Percentiles rank a stretch among this genome's conserved stretches.
Evolutionary conservation across 768 basidiomycete species (phyloP).

Genomic region (Mycena rebaudengoi): DNA sequence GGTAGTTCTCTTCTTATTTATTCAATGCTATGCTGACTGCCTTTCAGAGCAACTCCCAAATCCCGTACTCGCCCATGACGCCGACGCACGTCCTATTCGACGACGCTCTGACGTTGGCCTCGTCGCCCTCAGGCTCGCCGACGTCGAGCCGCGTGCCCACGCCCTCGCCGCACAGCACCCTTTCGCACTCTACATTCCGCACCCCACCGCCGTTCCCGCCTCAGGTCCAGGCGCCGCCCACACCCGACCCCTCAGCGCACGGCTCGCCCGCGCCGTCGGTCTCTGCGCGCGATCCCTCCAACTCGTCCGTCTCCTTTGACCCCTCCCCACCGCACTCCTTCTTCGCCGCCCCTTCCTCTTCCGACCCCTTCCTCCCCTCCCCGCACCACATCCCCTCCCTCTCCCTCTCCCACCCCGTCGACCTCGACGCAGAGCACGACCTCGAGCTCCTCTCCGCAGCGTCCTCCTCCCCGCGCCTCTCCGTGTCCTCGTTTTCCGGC

Average conservation of each 20-base stretch:
- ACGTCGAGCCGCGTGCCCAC: conserved; percentile 34
- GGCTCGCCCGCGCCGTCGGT: background rate
- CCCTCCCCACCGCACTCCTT: conserved; percentile 2
- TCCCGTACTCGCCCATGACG: conserved; percentile 56
- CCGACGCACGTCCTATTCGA: conserved; percentile 60
- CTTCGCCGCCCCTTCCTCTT: conserved; percentile 16
- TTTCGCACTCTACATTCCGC: conserved; percentile 22
- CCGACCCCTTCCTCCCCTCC: conserved; percentile 29
- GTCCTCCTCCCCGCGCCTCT: conserved; percentile 52
- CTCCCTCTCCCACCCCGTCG: conserved; percentile 51
- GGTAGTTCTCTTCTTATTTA: conserved; percentile 16
- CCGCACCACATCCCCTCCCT: conserved; percentile 47
- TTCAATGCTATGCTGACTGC: conserved; percentile 2
- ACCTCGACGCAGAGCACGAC: conserved; percentile 51
- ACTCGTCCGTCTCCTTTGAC: conserved; percentile 11
- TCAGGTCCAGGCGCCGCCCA: conserved; percentile 9
- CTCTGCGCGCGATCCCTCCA: too few relatives aligned
- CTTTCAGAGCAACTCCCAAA: conserved; percentile 51
- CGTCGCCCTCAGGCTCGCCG: conserved; percentile 36
- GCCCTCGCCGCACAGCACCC: conserved; percentile 29
- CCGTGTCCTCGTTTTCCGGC: conserved; percentile 28
- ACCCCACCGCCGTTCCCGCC: conserved; percentile 26
- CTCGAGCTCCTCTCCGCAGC: conserved; percentile 55
- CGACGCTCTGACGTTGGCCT: conserved; percentile 25
- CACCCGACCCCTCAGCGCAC: conserved; percentile 26